phyloP scores from a whole-genome alignment of 1,284 basidiomycete genomes.

The Puccinia hordei region DNA sequence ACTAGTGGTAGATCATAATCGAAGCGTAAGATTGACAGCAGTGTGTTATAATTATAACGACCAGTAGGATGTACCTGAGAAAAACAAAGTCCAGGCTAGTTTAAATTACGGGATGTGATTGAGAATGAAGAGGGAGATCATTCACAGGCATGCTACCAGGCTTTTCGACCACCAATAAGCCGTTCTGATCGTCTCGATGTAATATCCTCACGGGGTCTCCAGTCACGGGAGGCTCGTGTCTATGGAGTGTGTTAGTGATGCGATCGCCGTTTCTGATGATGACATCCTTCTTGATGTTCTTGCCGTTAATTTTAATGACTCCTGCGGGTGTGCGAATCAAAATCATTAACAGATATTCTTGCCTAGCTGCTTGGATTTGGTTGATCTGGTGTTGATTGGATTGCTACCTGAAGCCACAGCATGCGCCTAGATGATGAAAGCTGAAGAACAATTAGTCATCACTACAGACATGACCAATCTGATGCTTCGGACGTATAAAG shows the following conservation, averaged over 20 bases:
- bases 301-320: slow-evolving; percentile 88
- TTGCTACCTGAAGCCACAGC: slow-evolving; percentile 48
- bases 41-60: slow-evolving; percentile 80
- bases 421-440: slow-evolving; percentile 39
- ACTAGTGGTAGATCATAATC: slow-evolving; percentile 82
- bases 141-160: slow-evolving; percentile 73
- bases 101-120: slow-evolving; percentile 61
- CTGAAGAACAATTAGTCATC: neutral
- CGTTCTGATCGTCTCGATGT: slow-evolving; percentile 72
- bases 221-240: slow-evolving; percentile 94
- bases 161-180: slow-evolving; percentile 90
- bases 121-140: slow-evolving; percentile 56
- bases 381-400: neutral
- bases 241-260: slow-evolving; percentile 88
- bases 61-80: slow-evolving; percentile 74
- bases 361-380: neutral
- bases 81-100: slow-evolving; percentile 12
- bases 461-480: neutral
- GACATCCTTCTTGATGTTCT: slow-evolving; percentile 74
- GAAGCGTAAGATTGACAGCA: slow-evolving; percentile 80
- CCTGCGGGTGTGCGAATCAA: slow-evolving; percentile 61
- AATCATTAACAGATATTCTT: neutral
- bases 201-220: slow-evolving; percentile 81
- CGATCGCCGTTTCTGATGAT: slow-evolving; percentile 84
- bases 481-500: neutral